Evolutionary conservation across 2,329 filamentous ascomycete species (phyloP), one percentile per base, ranked within the genome.

Genomic region (Colletotrichum horii): DNA sequence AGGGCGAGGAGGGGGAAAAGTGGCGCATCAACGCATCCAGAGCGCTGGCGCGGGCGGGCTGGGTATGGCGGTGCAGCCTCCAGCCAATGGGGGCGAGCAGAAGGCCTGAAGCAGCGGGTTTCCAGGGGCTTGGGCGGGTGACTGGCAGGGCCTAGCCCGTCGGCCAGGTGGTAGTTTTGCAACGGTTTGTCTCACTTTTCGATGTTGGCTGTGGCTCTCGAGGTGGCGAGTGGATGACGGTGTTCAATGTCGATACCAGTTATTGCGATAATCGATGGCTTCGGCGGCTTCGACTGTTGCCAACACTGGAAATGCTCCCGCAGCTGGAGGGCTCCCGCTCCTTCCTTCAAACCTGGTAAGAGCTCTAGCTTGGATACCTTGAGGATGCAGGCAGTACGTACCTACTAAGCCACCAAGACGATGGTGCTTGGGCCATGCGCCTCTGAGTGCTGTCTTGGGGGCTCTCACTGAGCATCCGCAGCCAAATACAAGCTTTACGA

Each of bases 151-250:
- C 62, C 61, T 30, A 32, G 38, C 36, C 30, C 32, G 65, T 34
- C 26, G 15, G 22, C 16, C 6, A 28, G 16, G 64, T 66, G 24
- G 71, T 66, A 65, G 66, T 19, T 24, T 24, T 58, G 24, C 38
- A 70, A 71, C 66, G 43, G 71, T n/a, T 34, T 70, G 71, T 74
- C 58, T 74, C 71, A 71, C 8, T 14, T 65, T 48, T 15, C 15
- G 12, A 64, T 24, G n/a, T 58, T 60, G 43, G 34, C n/a, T 19
- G 28, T 48, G 32, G 71, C 34, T 71, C 7, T 48, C 19, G 11
- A 32, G n/a, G 58, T 43, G 16, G 22, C 60, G 52, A 74, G 48
- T 74, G 58, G 66, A 43, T 15, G 34, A 56, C 43, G 48, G 30
- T n/a, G 55, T 28, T 2, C 55, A 62, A 36, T 24, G 24, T 62